These are phyloP conservation scores for Boletus pseudopeckii DNA, from an alignment of 768 basidiomycete genomes.

Conservation along the genomic window DNA sequence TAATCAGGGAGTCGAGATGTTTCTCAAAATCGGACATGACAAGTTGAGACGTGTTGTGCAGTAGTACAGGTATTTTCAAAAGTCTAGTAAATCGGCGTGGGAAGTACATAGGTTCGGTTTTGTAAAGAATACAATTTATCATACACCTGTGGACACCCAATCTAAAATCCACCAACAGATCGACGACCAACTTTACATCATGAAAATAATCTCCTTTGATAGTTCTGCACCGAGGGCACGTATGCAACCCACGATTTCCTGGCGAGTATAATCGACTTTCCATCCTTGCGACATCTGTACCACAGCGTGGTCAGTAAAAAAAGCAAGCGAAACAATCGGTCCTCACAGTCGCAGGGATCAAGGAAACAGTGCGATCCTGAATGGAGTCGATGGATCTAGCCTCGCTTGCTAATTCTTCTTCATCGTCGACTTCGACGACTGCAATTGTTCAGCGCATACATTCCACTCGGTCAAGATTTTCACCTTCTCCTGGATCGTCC, in stretches of 20 bases:
- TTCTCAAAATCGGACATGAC: slow-evolving; percentile 23
- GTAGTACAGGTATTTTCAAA: too few relatives aligned
- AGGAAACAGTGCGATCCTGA: slow-evolving; percentile 13
- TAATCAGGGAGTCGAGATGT: slow-evolving; percentile 21
- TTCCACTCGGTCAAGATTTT: background rate
- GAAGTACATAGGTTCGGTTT: background rate
- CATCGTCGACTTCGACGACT: slow-evolving; percentile 11
- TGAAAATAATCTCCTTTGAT: slow-evolving; percentile 40
- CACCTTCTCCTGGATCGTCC: slow-evolving; percentile 29
- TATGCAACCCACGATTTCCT: slow-evolving; percentile 41
- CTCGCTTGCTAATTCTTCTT: slow-evolving; percentile 20
- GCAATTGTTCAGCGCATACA: slow-evolving; percentile 11
- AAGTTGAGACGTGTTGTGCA: background rate
- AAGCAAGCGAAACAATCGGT: background rate
- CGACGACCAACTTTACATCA: slow-evolving; percentile 11
- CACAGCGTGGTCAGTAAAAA: slow-evolving; percentile 6
- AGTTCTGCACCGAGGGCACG: slow-evolving; percentile 43
- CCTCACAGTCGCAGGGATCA: slow-evolving; percentile 30
- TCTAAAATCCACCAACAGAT: background rate
- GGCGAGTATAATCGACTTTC: slow-evolving; percentile 27
- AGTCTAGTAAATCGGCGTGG: background rate
- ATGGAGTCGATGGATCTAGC: slow-evolving; percentile 26
- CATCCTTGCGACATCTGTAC: slow-evolving; percentile 27
- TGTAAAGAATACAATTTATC: too few relatives aligned
- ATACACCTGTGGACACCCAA: too few relatives aligned